These are phyloP conservation scores for Polytolypa hystricis DNA, from an alignment of 2,329 filamentous ascomycete species.

Conservation along the genomic window DNA sequence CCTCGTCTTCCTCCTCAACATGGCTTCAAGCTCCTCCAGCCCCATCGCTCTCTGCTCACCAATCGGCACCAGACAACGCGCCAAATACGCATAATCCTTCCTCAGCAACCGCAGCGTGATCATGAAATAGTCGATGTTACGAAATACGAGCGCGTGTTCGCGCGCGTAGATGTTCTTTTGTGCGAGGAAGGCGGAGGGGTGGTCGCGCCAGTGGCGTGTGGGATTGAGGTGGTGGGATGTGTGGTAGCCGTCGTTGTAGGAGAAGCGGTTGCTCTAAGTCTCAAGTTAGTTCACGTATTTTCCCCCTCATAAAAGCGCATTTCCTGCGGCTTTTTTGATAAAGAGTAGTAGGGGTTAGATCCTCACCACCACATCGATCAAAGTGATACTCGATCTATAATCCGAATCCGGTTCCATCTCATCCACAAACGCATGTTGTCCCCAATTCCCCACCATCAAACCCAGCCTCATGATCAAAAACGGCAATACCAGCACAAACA, in stretches of 20 bases:
- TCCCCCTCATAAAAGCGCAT: too few species aligned
- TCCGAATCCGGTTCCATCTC: slow-evolving; percentile 64
- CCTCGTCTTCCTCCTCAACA: slow-evolving; percentile 55
- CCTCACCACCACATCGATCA: slow-evolving; percentile 66
- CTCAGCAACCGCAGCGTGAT: slow-evolving; percentile 56
- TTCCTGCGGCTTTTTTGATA: too few species aligned
- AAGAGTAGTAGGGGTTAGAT: not conserved
- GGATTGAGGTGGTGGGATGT: slow-evolving; percentile 73
- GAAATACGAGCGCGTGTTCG: slow-evolving; percentile 63
- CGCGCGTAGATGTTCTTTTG: slow-evolving; percentile 55
- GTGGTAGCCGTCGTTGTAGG: slow-evolving; percentile 75
- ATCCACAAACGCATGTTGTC: slow-evolving; percentile 72
- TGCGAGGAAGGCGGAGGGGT: slow-evolving; percentile 61
- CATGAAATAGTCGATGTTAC: slow-evolving; percentile 71
- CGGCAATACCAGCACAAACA: slow-evolving; percentile 57
- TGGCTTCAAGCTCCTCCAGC: slow-evolving; percentile 49
- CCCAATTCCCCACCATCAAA: slow-evolving; percentile 76
- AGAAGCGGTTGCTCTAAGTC: slow-evolving; percentile 69
- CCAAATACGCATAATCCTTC: slow-evolving; percentile 62
- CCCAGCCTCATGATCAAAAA: slow-evolving; percentile 56
- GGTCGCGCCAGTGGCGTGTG: slow-evolving; percentile 68
- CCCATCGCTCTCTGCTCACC: slow-evolving; percentile 58
- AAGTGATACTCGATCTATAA: slow-evolving; percentile 65
- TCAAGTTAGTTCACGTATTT: too few species aligned
- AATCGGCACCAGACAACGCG: slow-evolving; percentile 61